phyloP scores from a whole-genome alignment of 768 basidiomycete species.

The Suillus cothurnatus region DNA sequence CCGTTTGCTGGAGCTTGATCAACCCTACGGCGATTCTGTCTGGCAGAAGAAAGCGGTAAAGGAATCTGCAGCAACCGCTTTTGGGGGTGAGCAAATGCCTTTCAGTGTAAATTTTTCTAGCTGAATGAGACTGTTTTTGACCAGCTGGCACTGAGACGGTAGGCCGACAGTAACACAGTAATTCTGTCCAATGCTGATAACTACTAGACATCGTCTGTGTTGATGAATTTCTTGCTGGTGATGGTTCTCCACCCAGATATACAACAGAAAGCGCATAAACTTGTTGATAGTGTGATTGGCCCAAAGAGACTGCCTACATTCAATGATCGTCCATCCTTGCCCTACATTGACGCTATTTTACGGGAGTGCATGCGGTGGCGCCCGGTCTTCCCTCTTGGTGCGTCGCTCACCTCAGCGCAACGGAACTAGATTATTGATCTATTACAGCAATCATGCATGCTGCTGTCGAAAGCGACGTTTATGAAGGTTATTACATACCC shows the following conservation, averaged over 20 bases:
- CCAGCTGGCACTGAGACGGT: slow-evolving; percentile 11
- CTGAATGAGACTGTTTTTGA: neutral
- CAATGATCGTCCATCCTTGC: slow-evolving; percentile 16
- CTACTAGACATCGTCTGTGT: slow-evolving; percentile 5
- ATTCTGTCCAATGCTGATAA: neutral
- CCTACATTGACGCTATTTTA: slow-evolving; percentile 19
- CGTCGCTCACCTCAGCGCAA: slow-evolving; percentile 5
- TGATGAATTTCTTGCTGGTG: slow-evolving; percentile 13
- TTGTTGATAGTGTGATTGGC: slow-evolving; percentile 21
- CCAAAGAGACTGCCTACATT: slow-evolving; percentile 16
- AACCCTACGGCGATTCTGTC: neutral
- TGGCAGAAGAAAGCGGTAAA: slow-evolving; percentile 5
- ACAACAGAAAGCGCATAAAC: slow-evolving; percentile 30
- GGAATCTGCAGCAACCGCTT: slow-evolving; percentile 7
- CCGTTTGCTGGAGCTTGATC: neutral
- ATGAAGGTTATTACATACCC: slow-evolving; percentile 51
- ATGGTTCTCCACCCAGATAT: slow-evolving; percentile 19
- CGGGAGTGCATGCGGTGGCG: slow-evolving; percentile 17
- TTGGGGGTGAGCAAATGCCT: slow-evolving; percentile 2
- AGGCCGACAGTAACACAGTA: neutral
- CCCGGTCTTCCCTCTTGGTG: slow-evolving; percentile 16
- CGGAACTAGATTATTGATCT: neutral
- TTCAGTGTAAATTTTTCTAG: neutral
- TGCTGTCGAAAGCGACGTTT: slow-evolving; percentile 38
- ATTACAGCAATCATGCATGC: slow-evolving; percentile 23